A percentile compares a stretch with the other conserved stretches of the same genome.
phyloP scores from a whole-genome alignment of 169 alveolate species.

The Theileria equi region DNA sequence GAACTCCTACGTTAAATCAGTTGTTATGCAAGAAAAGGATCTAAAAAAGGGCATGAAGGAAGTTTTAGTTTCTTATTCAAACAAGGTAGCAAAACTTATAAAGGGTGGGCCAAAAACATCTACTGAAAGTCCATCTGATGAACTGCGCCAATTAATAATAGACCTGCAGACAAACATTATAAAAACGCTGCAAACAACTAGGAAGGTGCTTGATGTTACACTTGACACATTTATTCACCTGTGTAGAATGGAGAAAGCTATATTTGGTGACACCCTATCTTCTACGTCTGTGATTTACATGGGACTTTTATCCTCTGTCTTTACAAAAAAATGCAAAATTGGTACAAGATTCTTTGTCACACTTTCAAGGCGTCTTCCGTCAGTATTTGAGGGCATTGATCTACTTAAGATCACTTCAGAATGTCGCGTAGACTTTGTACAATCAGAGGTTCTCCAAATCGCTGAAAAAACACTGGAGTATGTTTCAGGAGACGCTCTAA shows the following conservation, averaged over 20 bases:
- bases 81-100: neutral
- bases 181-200: conserved; percentile 30
- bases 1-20: conserved; percentile 4
- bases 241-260: neutral
- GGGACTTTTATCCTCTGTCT: conserved; percentile 4
- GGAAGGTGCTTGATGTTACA: conserved; percentile 2
- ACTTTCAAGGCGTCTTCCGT: conserved; percentile 22
- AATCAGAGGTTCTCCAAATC: conserved; percentile 30
- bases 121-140: too few relatives aligned
- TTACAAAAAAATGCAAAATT: conserved; percentile 7
- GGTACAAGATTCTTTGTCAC: conserved; percentile 37
- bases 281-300: conserved; percentile 18
- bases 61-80: neutral
- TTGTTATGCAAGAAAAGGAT: neutral
- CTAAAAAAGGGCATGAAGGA: neutral
- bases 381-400: conserved; percentile 9
- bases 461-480: conserved; percentile 4
- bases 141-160: too few relatives aligned
- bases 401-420: conserved; percentile 15
- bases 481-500: neutral
- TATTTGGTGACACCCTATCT: conserved; percentile 2
- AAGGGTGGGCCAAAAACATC: conserved; percentile 6
- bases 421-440: conserved; percentile 37
- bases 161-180: neutral
- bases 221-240: neutral